These are phyloP conservation scores for Rhododendron griersonianum DNA, from an alignment of 148 eudicot genomes.

Conservation along the genomic window DNA sequence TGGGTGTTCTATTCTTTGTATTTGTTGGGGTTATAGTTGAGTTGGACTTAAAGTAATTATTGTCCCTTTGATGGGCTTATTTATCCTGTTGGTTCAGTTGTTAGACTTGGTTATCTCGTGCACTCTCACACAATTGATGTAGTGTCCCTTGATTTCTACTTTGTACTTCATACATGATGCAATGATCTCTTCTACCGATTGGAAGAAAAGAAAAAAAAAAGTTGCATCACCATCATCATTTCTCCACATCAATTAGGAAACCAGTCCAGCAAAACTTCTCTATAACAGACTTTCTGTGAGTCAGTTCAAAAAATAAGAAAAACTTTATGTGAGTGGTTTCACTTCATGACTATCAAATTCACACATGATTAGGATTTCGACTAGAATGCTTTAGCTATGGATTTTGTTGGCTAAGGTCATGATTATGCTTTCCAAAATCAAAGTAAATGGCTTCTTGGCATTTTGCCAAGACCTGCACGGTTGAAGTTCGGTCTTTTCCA, in stretches of 20 bases:
- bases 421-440: background rate
- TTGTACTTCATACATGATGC: no score
- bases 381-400: background rate
- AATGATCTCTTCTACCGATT: no score
- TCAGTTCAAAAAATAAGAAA: background rate
- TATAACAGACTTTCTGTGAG: background rate
- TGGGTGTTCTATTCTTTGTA: no score
- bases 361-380: background rate
- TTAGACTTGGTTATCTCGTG: no score
- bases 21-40: no score
- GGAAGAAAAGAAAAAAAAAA: no score
- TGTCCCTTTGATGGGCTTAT: no score
- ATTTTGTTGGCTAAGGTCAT: background rate
- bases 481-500: background rate
- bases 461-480: background rate
- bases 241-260: background rate
- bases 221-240: background rate
- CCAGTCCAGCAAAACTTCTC: background rate
- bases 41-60: no score
- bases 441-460: background rate
- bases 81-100: no score
- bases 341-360: background rate
- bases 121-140: no score
- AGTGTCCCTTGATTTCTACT: no score
- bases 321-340: background rate